A percentile compares a stretch with the other conserved stretches of the same genome.
Evolutionary conservation across 1,139 yeast species (phyloP).

Genomic region (Taphrina confusa): DNA sequence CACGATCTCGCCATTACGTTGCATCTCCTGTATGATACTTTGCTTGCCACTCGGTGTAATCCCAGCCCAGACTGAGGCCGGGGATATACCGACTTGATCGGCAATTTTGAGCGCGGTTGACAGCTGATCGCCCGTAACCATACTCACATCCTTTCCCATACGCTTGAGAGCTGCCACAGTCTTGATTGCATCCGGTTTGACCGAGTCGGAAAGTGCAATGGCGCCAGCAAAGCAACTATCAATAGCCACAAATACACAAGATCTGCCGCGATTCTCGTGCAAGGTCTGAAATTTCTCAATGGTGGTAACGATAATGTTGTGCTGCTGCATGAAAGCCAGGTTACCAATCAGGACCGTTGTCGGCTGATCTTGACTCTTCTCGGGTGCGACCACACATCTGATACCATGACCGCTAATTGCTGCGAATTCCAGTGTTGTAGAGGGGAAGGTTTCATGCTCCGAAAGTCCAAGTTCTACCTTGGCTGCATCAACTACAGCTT

Average conservation of each 20-base stretch:
- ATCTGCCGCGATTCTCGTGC: constrained; percentile 22
- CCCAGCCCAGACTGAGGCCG: constrained; percentile 68
- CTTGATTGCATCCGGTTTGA: constrained; percentile 65
- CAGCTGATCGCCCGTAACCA: constrained; percentile 81
- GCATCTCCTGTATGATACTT: constrained; percentile 62
- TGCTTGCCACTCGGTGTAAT: constrained; percentile 78
- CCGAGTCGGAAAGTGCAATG: constrained; percentile 66
- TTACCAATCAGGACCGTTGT: constrained; percentile 61
- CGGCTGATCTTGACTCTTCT: constrained; percentile 33
- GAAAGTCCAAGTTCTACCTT: constrained; percentile 40
- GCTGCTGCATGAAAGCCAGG: constrained; percentile 50
- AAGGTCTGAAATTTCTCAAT: constrained; percentile 30
- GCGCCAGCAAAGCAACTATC: constrained; percentile 63
- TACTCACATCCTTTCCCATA: constrained; percentile 68
- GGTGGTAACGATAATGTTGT: constrained; percentile 41
- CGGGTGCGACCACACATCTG: constrained; percentile 50
- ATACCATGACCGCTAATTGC: constrained; percentile 75
- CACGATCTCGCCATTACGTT: constrained; percentile 44
- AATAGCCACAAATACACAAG: constrained; percentile 44
- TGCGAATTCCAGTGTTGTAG: constrained; percentile 52
- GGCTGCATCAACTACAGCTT: constrained; percentile 57
- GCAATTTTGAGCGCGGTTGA: constrained; percentile 70
- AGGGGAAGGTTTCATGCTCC: constrained; percentile 44
- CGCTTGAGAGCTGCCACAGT: constrained; percentile 60
- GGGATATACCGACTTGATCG: constrained; percentile 63